Percentiles rank a stretch among this genome's conserved stretches.
Conservation (phyloP, 768 basidiomycete genomes). For the Kwoniella dejecticola region DNA sequence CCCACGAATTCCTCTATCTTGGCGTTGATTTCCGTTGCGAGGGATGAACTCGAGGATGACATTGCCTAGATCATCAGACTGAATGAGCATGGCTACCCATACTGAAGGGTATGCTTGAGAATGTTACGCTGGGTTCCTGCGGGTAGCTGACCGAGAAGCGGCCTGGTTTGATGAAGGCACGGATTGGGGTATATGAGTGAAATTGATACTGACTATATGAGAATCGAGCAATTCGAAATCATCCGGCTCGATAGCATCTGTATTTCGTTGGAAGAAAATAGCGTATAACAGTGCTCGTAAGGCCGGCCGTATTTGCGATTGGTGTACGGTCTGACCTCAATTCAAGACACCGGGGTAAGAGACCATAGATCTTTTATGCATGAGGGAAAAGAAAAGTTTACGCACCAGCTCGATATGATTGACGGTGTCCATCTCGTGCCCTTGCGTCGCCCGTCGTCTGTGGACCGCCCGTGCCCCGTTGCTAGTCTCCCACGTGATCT, state of each 20-base stretch:
- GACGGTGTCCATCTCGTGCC: conserved; percentile 18
- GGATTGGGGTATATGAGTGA: too few relatives aligned
- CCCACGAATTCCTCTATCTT: conserved; percentile 24
- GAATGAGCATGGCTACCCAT: neutral
- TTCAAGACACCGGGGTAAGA: neutral
- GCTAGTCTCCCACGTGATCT: too few relatives aligned
- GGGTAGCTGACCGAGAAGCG: too few relatives aligned
- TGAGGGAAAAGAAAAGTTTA: neutral
- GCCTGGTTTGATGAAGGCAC: too few relatives aligned
- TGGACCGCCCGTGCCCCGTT: too few relatives aligned
- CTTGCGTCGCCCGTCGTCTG: neutral
- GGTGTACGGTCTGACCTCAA: conserved; percentile 28
- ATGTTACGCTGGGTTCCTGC: neutral
- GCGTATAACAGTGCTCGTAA: conserved; percentile 35
- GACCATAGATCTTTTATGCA: neutral
- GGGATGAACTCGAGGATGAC: neutral
- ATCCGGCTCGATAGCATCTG: conserved; percentile 42
- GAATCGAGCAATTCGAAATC: conserved; percentile 37
- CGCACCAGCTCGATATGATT: conserved; percentile 27
- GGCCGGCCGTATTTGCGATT: conserved; percentile 28
- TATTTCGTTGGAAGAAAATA: conserved; percentile 46
- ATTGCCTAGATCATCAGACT: neutral
- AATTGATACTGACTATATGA: conserved; percentile 43
- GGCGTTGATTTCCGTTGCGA: conserved; percentile 20
- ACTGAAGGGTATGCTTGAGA: neutral